Percentiles rank a stretch among this genome's conserved stretches.
Evolutionary conservation across 140 eudicot genomes (phyloP).

Genomic region (Erigeron philadelphicus): DNA sequence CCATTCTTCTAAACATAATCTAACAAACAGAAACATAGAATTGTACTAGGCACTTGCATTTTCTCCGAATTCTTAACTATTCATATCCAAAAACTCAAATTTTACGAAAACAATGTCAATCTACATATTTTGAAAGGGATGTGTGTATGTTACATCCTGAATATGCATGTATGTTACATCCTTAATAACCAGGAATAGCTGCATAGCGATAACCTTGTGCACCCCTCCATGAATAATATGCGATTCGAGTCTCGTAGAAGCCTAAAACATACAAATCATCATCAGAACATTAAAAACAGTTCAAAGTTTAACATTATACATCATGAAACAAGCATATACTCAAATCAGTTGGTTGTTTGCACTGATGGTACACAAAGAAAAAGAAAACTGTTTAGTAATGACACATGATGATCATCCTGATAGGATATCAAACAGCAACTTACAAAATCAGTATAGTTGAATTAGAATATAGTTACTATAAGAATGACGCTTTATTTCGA

Average conservation of each 20-base stretch:
- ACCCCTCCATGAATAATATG: slow-evolving; percentile 87
- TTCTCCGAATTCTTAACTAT: neutral
- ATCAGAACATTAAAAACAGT: slow-evolving; percentile 4
- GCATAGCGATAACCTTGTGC: slow-evolving; percentile 89
- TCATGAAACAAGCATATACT: slow-evolving; percentile 2
- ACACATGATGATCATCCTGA: no score
- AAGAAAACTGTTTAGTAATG: neutral
- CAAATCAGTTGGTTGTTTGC: slow-evolving; percentile 8
- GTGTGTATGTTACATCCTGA: slow-evolving; percentile 22
- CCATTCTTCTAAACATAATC: slow-evolving; percentile 13
- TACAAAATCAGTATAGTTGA: no score
- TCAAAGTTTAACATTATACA: neutral
- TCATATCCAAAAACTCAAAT: slow-evolving; percentile 7
- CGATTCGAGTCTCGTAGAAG: slow-evolving; percentile 51
- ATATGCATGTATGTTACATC: slow-evolving; percentile 13
- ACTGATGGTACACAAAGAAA: neutral
- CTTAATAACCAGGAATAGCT: slow-evolving; percentile 74
- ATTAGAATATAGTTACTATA: no score
- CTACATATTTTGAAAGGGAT: slow-evolving; percentile 13
- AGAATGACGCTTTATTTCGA: no score
- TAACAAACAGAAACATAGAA: neutral
- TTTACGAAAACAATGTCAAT: slow-evolving; percentile 3
- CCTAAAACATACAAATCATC: slow-evolving; percentile 24
- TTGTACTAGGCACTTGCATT: neutral
- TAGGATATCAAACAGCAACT: no score